A percentile compares a stretch with the other conserved stretches of the same genome.
Conservation (phyloP, 768 basidiomycete species). For the Trametes maxima region DNA sequence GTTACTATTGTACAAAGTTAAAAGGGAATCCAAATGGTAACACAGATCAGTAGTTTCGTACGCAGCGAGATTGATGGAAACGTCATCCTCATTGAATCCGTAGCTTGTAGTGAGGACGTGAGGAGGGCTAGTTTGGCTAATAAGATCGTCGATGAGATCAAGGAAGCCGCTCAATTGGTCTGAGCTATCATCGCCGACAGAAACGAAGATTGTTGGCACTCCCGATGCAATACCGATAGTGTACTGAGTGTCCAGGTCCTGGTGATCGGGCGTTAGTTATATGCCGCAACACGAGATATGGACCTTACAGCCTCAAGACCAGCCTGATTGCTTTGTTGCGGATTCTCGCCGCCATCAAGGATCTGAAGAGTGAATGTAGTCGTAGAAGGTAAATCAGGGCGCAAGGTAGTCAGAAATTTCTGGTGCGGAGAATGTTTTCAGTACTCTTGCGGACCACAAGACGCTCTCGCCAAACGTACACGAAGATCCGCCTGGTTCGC, state of each 20-base stretch:
- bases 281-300: no score
- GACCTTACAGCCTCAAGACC: constrained; percentile 34
- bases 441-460: no score
- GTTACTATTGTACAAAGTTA: constrained; percentile 19
- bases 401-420: constrained; percentile 30
- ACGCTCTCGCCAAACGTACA: constrained; percentile 9
- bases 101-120: constrained; percentile 39
- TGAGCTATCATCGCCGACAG: constrained; percentile 33
- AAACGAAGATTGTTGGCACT: constrained; percentile 37
- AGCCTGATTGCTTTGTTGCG: constrained; percentile 27
- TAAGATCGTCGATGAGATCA: constrained; percentile 34
- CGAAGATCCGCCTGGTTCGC: constrained; percentile 34
- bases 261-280: neutral
- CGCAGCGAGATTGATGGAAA: constrained; percentile 29
- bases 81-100: constrained; percentile 33
- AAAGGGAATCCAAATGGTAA: neutral
- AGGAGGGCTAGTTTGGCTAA: constrained; percentile 28
- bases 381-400: constrained; percentile 26
- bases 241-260: constrained; percentile 42
- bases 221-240: constrained; percentile 38
- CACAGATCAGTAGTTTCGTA: constrained; percentile 12
- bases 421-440: neutral
- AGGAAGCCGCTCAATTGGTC: constrained; percentile 38
- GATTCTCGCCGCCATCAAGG: constrained; percentile 34
- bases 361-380: constrained; percentile 30